Evolutionary conservation across 495 filamentous ascomycete species (phyloP).

Genomic region (Darksidea phi): DNA sequence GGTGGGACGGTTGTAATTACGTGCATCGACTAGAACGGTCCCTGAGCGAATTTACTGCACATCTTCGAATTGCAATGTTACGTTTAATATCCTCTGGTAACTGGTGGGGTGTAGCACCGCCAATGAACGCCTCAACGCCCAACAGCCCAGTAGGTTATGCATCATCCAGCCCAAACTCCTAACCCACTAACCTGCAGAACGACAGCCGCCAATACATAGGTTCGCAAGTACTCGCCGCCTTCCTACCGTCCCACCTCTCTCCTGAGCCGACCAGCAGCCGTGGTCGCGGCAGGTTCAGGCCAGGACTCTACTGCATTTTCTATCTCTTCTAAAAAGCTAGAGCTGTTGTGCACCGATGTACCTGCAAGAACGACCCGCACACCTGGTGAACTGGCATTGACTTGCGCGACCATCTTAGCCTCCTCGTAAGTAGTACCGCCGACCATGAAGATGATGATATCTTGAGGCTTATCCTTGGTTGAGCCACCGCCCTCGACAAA

Average conservation of each 20-base stretch:
- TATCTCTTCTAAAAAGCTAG: conserved; percentile 70
- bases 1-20: too few relatives aligned
- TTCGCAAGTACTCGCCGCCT: too few relatives aligned
- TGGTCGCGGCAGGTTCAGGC: conserved; percentile 69
- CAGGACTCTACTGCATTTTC: conserved; percentile 56
- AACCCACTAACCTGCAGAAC: not conserved
- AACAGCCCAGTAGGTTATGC: too few relatives aligned
- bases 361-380: conserved; percentile 84
- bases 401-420: conserved; percentile 85
- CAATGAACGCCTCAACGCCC: too few relatives aligned
- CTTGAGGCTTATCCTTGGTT: conserved; percentile 91
- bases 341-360: conserved; percentile 81
- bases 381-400: conserved; percentile 88
- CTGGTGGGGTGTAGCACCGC: too few relatives aligned
- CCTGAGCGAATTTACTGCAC: too few relatives aligned
- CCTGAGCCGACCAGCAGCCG: conserved; percentile 70
- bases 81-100: too few relatives aligned
- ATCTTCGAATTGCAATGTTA: too few relatives aligned
- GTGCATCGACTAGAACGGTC: too few relatives aligned
- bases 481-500: conserved; percentile 84
- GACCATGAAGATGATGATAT: conserved; percentile 90
- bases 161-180: too few relatives aligned
- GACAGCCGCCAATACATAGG: too few relatives aligned
- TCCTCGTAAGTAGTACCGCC: conserved; percentile 95
- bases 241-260: conserved; percentile 56